Evolutionary conservation across 495 filamentous ascomycete genomes (phyloP).

Genomic region (Daldinia grandis): DNA sequence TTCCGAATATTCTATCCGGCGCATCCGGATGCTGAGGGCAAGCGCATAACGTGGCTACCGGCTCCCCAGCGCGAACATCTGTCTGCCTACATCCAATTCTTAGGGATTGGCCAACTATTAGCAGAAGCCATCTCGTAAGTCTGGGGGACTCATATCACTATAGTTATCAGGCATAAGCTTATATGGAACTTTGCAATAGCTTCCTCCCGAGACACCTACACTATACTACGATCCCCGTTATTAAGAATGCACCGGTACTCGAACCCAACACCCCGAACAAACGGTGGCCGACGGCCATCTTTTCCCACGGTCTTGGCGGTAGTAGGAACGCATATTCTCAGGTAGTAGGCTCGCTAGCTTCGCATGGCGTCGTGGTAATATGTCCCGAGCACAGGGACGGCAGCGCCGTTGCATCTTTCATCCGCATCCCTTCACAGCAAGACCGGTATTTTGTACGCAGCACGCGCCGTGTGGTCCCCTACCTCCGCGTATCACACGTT

Average conservation of each 20-base stretch:
- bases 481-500: conserved; percentile 61
- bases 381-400: conserved; percentile 82
- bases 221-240: conserved; percentile 66
- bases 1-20: conserved; percentile 82
- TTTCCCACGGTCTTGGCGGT: conserved; percentile 82
- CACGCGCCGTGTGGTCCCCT: conserved; percentile 52
- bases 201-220: conserved; percentile 71
- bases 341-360: conserved; percentile 72
- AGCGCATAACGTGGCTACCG: conserved; percentile 72
- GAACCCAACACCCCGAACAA: conserved; percentile 43
- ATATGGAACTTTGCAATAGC: conserved; percentile 39
- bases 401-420: conserved; percentile 69
- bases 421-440: conserved; percentile 58
- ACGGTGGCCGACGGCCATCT: conserved; percentile 79
- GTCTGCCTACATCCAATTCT: conserved; percentile 71
- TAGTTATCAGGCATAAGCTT: not conserved
- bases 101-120: conserved; percentile 63
- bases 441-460: conserved; percentile 45
- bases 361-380: conserved; percentile 77
- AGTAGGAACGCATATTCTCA: conserved; percentile 79
- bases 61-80: conserved; percentile 74
- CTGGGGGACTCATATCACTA: not conserved
- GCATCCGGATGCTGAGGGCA: conserved; percentile 51
- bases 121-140: conserved; percentile 70
- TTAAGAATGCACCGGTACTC: conserved; percentile 54